Percentiles rank a stretch among this genome's conserved stretches.
phyloP scores from a whole-genome alignment of 1,284 basidiomycete species.

The Erythrobasidium hasegawianum region DNA sequence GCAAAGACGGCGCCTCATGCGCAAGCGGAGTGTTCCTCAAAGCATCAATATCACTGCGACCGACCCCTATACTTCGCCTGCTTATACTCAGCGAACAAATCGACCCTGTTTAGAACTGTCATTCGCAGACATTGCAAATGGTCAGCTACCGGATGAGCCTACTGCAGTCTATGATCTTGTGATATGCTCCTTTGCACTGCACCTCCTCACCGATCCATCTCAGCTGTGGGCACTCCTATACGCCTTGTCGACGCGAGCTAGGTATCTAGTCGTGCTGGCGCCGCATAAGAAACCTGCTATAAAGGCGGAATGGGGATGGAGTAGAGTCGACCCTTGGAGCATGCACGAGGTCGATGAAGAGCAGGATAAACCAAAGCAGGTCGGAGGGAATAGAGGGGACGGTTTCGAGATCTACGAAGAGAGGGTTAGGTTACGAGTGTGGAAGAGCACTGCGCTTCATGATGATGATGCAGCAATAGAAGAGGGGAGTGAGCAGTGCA shows the following conservation, averaged over 20 bases:
- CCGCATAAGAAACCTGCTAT: constrained; percentile 74
- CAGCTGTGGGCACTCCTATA: constrained; percentile 63
- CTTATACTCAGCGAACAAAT: constrained; percentile 50
- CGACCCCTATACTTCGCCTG: constrained; percentile 41
- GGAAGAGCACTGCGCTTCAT: constrained; percentile 35
- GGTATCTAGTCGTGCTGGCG: constrained; percentile 64
- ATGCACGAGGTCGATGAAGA: constrained; percentile 55
- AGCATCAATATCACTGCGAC: constrained; percentile 35
- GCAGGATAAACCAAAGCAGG: constrained; percentile 47
- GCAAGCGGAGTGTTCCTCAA: background rate
- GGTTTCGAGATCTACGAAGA: constrained; percentile 43
- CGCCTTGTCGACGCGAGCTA: constrained; percentile 60
- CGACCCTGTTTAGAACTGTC: constrained; percentile 56
- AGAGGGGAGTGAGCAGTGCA: background rate
- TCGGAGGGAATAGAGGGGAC: constrained; percentile 37
- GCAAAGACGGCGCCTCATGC: constrained; percentile 33
- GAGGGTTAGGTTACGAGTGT: constrained; percentile 39
- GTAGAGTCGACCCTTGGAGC: constrained; percentile 60
- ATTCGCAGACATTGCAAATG: constrained; percentile 58
- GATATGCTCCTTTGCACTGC: constrained; percentile 67
- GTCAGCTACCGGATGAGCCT: constrained; percentile 50
- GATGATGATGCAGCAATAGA: background rate
- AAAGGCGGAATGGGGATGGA: constrained; percentile 70
- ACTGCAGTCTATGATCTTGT: constrained; percentile 57
- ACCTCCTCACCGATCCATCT: constrained; percentile 61